Base-by-base conservation (phyloP, 202 grass and related monocot genomes). In the Cymbopogon flexuosus region DNA sequence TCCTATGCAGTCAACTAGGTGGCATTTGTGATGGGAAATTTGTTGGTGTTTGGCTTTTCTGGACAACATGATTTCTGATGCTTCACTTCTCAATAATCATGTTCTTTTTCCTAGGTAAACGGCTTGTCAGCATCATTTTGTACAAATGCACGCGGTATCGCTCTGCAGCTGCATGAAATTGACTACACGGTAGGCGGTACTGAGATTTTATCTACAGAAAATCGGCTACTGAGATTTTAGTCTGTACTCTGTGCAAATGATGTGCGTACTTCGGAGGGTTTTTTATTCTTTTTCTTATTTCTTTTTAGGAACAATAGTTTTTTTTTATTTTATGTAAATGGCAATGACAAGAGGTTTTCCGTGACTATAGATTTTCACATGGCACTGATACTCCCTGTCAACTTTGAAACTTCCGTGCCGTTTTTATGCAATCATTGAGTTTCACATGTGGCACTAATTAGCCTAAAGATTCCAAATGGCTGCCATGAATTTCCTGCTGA, bases 361-460 rank as follows among this genome's bases (percentile, higher is more conserved):
- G 47, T 52, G 16, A 52, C 16, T 52, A 7, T 0, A 0, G 46
- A 18, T 0, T 51, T 51, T 18, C 15, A 18, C 16, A n/a, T 52
- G 47, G 16, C 16, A 52, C 46, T 49, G 1, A n/a, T n/a, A 19
- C 18, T 8, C 18, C 18, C 49, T 52, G 18, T 56, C 7, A 56
- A 56, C 6, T 56, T 21, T 3, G 6, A 21, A 56, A 60, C 7
- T 34, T 22, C 30, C 34, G 10, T 24, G 15, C 6, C 1, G 3
- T 8, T 51, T 79, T 54, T 67, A 24, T 79, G 43, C 68, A 73
- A 85, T 89, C 33, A 89, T 85, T 77, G 61, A 41, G 72, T 77
- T 77, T 59, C 72, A 82, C 87, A 52, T 85, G 87, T 85, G 87
- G 59, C 65, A 81, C 72, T 60, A 72, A n/a, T 84, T 70, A 59